Evolutionary conservation across 805 yeast species (phyloP).

Genomic region (Cyberlindnera mycetangii): DNA sequence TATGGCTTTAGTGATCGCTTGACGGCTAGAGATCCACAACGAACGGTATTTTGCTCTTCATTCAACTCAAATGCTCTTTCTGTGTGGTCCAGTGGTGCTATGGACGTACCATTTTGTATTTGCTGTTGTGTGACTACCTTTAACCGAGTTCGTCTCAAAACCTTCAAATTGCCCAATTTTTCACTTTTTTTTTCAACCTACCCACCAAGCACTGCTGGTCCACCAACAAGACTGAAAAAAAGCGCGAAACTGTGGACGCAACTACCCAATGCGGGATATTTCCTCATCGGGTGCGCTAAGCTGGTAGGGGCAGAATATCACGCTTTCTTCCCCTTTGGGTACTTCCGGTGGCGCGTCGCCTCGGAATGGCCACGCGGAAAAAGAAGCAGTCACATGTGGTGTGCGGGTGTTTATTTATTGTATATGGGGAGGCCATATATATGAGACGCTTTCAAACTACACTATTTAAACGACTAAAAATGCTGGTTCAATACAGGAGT

Average conservation of each 20-base stretch:
- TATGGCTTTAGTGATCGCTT: background rate
- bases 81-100: background rate
- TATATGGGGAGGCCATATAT: too few relatives aligned
- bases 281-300: background rate
- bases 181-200: constrained; percentile 8
- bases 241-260: background rate
- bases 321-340: background rate
- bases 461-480: too few relatives aligned
- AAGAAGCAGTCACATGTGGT: constrained; percentile 15
- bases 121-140: background rate
- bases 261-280: background rate
- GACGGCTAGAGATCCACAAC: too few relatives aligned
- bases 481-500: too few relatives aligned
- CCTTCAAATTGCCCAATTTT: constrained; percentile 8
- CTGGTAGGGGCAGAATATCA: constrained; percentile 4
- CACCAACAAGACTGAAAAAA: background rate
- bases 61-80: background rate
- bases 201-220: background rate
- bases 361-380: background rate
- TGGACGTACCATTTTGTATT: constrained; percentile 12
- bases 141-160: background rate
- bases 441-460: too few relatives aligned
- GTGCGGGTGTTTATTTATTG: constrained; percentile 9
- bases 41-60: background rate
- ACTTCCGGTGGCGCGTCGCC: background rate